phyloP scores from a whole-genome alignment of 2,329 filamentous ascomycete species.

The Tolypocladium paradoxum region DNA sequence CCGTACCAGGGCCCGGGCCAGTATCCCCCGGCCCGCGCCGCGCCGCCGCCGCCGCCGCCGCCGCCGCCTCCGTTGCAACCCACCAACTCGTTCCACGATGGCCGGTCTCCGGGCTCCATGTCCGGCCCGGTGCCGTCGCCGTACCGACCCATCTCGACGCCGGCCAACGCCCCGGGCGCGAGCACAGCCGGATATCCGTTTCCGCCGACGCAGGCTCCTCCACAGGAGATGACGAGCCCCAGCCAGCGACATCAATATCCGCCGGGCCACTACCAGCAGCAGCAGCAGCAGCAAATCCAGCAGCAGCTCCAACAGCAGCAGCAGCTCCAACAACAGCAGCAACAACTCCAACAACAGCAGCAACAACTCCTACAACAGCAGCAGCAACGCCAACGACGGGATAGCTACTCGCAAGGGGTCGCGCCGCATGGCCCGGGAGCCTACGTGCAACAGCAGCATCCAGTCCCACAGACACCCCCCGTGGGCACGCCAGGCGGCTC shows the following conservation, averaged over 20 bases:
- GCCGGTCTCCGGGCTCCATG: slow-evolving; percentile 35
- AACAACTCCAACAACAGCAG: slow-evolving; percentile 18
- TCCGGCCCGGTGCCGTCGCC: slow-evolving; percentile 28
- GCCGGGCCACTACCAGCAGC: slow-evolving; percentile 25
- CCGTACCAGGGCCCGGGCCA: slow-evolving; percentile 28
- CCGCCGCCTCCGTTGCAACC: slow-evolving; percentile 30
- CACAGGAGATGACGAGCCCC: slow-evolving; percentile 34
- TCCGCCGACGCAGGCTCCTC: slow-evolving; percentile 29
- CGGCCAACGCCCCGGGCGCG: slow-evolving; percentile 25
- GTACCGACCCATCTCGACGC: slow-evolving; percentile 38
- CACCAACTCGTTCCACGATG: slow-evolving; percentile 31
- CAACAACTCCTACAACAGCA: neutral
- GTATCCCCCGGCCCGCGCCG: slow-evolving; percentile 32
- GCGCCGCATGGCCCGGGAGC: slow-evolving; percentile 22
- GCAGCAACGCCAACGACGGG: slow-evolving; percentile 25
- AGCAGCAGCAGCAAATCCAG: slow-evolving; percentile 30
- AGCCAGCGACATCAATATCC: slow-evolving; percentile 42
- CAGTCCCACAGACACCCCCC: slow-evolving; percentile 38
- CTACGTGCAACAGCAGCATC: slow-evolving; percentile 27
- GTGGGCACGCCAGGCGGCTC: slow-evolving; percentile 29
- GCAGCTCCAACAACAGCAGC: slow-evolving; percentile 24
- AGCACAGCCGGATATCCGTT: slow-evolving; percentile 38
- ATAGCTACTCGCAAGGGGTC: slow-evolving; percentile 33
- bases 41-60: slow-evolving; percentile 24
- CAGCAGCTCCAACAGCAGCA: slow-evolving; percentile 36